Percentiles rank a stretch among this genome's conserved stretches.
These are phyloP conservation scores for Colletotrichum magnum DNA, from an alignment of 2,329 filamentous ascomycete species.

Conservation along the genomic window DNA sequence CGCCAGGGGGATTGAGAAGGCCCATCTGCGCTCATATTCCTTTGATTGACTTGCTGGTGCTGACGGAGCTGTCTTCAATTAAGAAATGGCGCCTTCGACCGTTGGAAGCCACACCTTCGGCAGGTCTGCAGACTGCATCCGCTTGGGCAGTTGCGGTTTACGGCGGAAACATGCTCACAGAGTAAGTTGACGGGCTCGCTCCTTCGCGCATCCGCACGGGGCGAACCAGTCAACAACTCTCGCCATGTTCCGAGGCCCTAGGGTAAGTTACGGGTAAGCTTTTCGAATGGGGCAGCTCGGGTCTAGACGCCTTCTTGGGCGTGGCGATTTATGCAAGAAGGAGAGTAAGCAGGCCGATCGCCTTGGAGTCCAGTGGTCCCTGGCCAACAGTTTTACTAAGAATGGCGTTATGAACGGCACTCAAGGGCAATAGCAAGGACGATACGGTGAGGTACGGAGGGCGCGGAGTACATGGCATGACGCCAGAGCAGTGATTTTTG, in stretches of 20 bases:
- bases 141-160: conserved; percentile 1
- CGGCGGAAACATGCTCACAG: neutral
- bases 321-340: conserved; percentile 35
- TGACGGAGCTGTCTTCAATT: neutral
- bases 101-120: conserved; percentile 5
- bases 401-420: neutral
- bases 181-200: neutral
- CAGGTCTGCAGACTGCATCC: neutral
- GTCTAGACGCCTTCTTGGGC: conserved; percentile 25
- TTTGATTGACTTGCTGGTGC: conserved; percentile 1
- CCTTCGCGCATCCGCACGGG: conserved; percentile 14
- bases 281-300: conserved; percentile 34
- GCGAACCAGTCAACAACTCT: conserved; percentile 5
- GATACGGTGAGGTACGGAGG: neutral
- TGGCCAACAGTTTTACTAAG: conserved; percentile 19
- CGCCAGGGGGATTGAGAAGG: neutral
- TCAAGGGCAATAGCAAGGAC: neutral
- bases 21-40: neutral
- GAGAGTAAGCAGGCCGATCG: conserved; percentile 22
- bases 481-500: neutral
- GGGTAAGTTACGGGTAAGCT: conserved; percentile 31
- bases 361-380: neutral
- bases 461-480: conserved; percentile 3
- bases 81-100: conserved; percentile 1
- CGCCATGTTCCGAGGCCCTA: conserved; percentile 6